Evolutionary conservation across 139 green algal genomes (phyloP).

Genomic region (Pleodorina starrii): DNA sequence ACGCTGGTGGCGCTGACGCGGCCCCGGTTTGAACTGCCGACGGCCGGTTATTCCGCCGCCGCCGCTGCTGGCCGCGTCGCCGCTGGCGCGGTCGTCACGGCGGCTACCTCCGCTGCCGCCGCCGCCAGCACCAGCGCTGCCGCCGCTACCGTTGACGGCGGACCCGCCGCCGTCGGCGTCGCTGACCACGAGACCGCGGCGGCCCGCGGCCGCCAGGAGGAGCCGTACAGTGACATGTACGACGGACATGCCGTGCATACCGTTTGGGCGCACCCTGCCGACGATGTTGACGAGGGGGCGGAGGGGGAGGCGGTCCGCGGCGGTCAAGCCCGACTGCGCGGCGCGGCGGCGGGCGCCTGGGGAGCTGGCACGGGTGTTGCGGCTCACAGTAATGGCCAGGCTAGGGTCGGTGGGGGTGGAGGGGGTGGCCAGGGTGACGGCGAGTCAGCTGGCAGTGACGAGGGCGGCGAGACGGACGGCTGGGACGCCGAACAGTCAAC

Average conservation of each 20-base stretch:
- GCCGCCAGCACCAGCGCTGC: background rate
- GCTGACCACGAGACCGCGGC: background rate
- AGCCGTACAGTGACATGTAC: background rate
- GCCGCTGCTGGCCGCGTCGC: background rate
- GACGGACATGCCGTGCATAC: conserved; percentile 1
- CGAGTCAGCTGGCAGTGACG: too few relatives aligned
- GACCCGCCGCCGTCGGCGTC: background rate
- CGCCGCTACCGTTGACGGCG: background rate
- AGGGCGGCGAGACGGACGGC: too few relatives aligned
- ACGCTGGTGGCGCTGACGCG: too few relatives aligned
- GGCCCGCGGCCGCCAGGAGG: background rate
- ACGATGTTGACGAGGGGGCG: background rate
- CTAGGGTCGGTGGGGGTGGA: too few relatives aligned
- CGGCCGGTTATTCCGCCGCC: too few relatives aligned
- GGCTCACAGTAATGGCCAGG: too few relatives aligned
- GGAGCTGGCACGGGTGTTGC: too few relatives aligned
- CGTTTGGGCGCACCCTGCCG: background rate
- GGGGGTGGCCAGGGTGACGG: too few relatives aligned
- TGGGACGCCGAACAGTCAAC: too few relatives aligned
- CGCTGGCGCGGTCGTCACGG: background rate
- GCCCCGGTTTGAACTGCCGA: too few relatives aligned
- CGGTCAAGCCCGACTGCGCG: too few relatives aligned
- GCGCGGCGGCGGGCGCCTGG: too few relatives aligned
- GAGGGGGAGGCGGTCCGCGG: background rate
- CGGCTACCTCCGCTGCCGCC: background rate